These are phyloP conservation scores for Smallanthus sonchifolius DNA, from an alignment of 129 eudicot genomes.

Conservation along the genomic window DNA sequence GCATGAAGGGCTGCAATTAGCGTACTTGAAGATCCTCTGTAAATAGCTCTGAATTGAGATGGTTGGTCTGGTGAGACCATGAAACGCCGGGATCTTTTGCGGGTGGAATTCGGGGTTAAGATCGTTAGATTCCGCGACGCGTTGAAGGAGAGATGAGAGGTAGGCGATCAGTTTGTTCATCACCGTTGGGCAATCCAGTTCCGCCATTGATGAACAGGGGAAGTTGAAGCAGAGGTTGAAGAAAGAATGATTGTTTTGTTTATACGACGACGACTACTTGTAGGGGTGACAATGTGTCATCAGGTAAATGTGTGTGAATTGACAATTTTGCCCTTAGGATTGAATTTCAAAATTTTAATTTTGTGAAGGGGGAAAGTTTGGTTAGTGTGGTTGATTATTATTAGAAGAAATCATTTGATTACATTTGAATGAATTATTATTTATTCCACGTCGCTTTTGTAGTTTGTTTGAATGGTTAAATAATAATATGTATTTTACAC, in stretches of 20 bases:
- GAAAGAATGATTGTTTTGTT: slow-evolving; percentile 7
- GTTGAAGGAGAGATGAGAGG: slow-evolving; percentile 70
- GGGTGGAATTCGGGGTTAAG: slow-evolving; percentile 31
- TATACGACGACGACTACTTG: slow-evolving; percentile 38
- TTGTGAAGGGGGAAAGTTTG: slow-evolving; percentile 20
- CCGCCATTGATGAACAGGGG: slow-evolving; percentile 50
- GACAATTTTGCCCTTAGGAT: slow-evolving; percentile 14
- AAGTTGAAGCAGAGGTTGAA: slow-evolving; percentile 8
- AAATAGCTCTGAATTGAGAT: slow-evolving; percentile 69
- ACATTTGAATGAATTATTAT: not conserved
- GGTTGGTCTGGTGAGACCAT: slow-evolving; percentile 65
- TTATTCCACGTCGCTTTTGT: not conserved
- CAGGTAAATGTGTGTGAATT: slow-evolving; percentile 16
- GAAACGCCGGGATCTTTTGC: slow-evolving; percentile 70
- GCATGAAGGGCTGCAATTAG: slow-evolving; percentile 89
- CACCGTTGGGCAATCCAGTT: slow-evolving; percentile 56
- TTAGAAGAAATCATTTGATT: not conserved
- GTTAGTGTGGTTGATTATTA: not conserved
- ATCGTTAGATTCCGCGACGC: slow-evolving; percentile 73
- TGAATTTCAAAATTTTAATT: slow-evolving; percentile 18
- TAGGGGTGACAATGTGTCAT: slow-evolving; percentile 18
- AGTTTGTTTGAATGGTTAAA: not conserved
- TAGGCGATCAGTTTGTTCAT: slow-evolving; percentile 60
- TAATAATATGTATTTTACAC: not conserved
- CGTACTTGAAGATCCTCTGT: slow-evolving; percentile 83